Conservation (phyloP, 257 asterid species). For the Knoxia roxburghii region DNA sequence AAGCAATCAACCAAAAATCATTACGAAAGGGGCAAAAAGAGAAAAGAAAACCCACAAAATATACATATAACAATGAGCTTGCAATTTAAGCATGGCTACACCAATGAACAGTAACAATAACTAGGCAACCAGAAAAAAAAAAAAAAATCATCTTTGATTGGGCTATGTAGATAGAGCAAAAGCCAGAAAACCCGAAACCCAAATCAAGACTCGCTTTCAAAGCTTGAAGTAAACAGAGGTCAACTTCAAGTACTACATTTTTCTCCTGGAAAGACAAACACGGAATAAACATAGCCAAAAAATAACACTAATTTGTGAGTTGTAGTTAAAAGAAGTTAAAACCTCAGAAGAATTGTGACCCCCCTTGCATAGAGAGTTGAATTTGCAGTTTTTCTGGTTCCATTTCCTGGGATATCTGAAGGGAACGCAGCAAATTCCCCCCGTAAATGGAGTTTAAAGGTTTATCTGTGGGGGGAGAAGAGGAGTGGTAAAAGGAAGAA, state of each 20-base stretch:
- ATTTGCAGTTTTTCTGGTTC: slow-evolving; percentile 2
- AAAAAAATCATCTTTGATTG: not conserved
- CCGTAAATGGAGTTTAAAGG: slow-evolving; percentile 19
- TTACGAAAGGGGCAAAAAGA: not conserved
- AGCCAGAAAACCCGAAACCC: not conserved
- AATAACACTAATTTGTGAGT: not conserved
- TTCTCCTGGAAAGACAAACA: slow-evolving; percentile 4
- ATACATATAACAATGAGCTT: not conserved
- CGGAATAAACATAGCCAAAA: not conserved
- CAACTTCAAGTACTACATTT: not conserved
- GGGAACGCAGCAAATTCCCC: not conserved
- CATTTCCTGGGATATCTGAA: slow-evolving; percentile 8
- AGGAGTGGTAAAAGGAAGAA: not conserved
- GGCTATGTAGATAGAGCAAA: not conserved
- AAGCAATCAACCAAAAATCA: not conserved
- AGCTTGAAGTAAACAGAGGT: not conserved
- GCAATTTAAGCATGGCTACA: not conserved
- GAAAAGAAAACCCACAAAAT: not conserved
- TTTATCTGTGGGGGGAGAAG: not conserved
- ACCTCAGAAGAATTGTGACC: slow-evolving; percentile 18
- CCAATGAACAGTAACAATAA: not conserved
- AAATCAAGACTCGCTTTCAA: not conserved
- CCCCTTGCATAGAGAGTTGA: slow-evolving; percentile 8
- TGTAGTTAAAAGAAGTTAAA: not conserved
- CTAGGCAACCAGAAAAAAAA: not conserved